A percentile compares a stretch with the other conserved stretches of the same genome.
phyloP scores from a whole-genome alignment of 2,329 filamentous ascomycete genomes.

The Scopulariopsis brevicaulis region DNA sequence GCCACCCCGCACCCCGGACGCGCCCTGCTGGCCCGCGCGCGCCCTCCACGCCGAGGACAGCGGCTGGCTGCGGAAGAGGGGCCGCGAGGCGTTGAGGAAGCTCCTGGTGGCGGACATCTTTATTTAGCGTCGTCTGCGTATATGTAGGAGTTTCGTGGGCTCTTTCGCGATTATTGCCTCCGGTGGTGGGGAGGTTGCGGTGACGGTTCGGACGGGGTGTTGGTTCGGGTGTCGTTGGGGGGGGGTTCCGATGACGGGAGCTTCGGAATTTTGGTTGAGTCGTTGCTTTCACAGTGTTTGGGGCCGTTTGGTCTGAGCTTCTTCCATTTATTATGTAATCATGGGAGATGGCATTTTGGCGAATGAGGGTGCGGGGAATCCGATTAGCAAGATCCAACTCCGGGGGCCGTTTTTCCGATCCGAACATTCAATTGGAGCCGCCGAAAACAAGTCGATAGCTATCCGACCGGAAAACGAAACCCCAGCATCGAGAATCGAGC shows the following conservation, averaged over 20 bases:
- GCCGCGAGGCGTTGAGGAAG: slow-evolving; percentile 43
- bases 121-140: not conserved
- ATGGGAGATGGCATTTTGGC: not conserved
- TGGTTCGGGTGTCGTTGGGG: not conserved
- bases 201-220: not conserved
- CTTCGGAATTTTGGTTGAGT: not conserved
- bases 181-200: not conserved
- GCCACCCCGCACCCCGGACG: slow-evolving; percentile 42
- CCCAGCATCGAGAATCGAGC: not conserved
- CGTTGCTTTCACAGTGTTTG: not conserved
- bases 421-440: not conserved
- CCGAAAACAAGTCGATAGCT: not conserved
- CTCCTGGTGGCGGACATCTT: slow-evolving; percentile 26
- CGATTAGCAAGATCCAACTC: not conserved
- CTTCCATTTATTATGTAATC: not conserved
- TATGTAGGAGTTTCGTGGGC: not conserved
- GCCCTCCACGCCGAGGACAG: slow-evolving; percentile 30
- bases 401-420: not conserved
- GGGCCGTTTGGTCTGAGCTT: not conserved
- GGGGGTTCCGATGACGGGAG: not conserved
- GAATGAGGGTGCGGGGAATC: not conserved
- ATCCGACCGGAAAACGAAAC: not conserved
- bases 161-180: not conserved
- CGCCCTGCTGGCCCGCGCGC: slow-evolving; percentile 36
- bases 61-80: slow-evolving; percentile 43